phyloP scores from a whole-genome alignment of 108 stramenopile genomes.

The Nitzschia sp. region DNA sequence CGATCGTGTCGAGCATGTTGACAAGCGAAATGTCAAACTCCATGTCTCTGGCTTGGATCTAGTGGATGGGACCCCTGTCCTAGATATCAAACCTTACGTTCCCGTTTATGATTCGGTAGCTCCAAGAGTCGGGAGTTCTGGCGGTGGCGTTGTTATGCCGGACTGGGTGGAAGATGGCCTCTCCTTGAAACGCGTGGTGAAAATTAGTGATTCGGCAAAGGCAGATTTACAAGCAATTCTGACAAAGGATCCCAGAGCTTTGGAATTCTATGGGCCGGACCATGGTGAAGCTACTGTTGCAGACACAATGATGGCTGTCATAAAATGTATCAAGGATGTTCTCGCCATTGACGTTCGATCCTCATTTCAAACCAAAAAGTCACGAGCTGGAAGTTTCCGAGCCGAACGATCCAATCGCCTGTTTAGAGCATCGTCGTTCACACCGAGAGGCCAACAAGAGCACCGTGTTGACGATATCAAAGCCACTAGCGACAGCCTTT shows the following conservation, averaged over 20 bases:
- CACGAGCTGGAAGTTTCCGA: slow-evolving; percentile 70
- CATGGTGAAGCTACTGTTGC: slow-evolving; percentile 43
- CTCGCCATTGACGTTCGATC: slow-evolving; percentile 78
- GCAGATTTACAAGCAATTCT: slow-evolving; percentile 48
- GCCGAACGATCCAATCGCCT: slow-evolving; percentile 74
- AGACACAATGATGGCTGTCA: slow-evolving; percentile 35
- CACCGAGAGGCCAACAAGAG: too few species aligned
- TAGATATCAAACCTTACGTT: slow-evolving; percentile 94
- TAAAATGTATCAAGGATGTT: slow-evolving; percentile 61
- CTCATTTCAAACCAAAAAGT: slow-evolving; percentile 78
- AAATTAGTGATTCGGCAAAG: slow-evolving; percentile 41
- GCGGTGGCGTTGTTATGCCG: slow-evolving; percentile 40
- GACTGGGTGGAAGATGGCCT: slow-evolving; percentile 78
- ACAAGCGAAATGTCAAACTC: slow-evolving; percentile 42
- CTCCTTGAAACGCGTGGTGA: slow-evolving; percentile 59
- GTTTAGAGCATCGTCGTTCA: too few species aligned
- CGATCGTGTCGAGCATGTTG: slow-evolving; percentile 50
- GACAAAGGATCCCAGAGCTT: slow-evolving; percentile 25
- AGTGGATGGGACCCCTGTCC: slow-evolving; percentile 92
- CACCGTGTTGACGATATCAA: slow-evolving; percentile 9
- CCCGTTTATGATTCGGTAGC: slow-evolving; percentile 82
- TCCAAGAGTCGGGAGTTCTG: neutral
- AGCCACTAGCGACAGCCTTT: slow-evolving; percentile 17
- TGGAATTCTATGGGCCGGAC: slow-evolving; percentile 77
- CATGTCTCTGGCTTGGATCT: slow-evolving; percentile 88